A percentile compares a stretch with the other conserved stretches of the same genome.
These are phyloP conservation scores for Mayamaea pseudoterrestris DNA, from an alignment of 108 stramenopile species.

Conservation along the genomic window DNA sequence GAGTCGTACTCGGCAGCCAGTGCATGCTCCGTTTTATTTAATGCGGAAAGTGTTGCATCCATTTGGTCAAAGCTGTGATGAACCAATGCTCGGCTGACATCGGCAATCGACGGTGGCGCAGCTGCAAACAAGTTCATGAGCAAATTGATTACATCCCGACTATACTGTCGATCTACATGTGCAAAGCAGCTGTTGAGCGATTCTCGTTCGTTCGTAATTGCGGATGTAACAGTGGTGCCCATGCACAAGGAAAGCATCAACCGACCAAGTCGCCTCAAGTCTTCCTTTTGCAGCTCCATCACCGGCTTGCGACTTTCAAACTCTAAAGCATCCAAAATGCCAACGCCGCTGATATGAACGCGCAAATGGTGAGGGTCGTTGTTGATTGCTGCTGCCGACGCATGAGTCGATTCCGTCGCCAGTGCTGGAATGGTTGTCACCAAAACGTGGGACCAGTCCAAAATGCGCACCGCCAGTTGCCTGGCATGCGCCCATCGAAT, in stretches of 20 bases:
- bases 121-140: conserved; percentile 45
- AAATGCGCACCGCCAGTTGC: conserved; percentile 58
- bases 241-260: conserved; percentile 73
- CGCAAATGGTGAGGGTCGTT: conserved; percentile 39
- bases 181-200: too few relatives aligned
- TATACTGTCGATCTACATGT: too few relatives aligned
- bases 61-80: conserved; percentile 50
- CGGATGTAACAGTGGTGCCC: too few relatives aligned
- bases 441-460: conserved; percentile 63
- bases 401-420: too few relatives aligned
- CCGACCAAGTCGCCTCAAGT: conserved; percentile 71
- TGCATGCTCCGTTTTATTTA: conserved; percentile 43
- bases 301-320: conserved; percentile 64
- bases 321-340: conserved; percentile 81
- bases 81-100: conserved; percentile 38
- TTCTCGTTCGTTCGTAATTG: too few relatives aligned
- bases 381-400: too few relatives aligned
- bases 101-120: conserved; percentile 40
- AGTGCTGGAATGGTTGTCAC: conserved; percentile 23
- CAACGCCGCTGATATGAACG: conserved; percentile 55
- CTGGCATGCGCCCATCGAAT: conserved; percentile 64
- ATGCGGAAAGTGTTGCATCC: conserved; percentile 29
- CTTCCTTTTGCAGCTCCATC: conserved; percentile 71
- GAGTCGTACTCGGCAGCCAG: conserved; percentile 77
- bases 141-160: conserved; percentile 56